phyloP scores from a whole-genome alignment of 139 green algal genomes.

The Closterium sp. region DNA sequence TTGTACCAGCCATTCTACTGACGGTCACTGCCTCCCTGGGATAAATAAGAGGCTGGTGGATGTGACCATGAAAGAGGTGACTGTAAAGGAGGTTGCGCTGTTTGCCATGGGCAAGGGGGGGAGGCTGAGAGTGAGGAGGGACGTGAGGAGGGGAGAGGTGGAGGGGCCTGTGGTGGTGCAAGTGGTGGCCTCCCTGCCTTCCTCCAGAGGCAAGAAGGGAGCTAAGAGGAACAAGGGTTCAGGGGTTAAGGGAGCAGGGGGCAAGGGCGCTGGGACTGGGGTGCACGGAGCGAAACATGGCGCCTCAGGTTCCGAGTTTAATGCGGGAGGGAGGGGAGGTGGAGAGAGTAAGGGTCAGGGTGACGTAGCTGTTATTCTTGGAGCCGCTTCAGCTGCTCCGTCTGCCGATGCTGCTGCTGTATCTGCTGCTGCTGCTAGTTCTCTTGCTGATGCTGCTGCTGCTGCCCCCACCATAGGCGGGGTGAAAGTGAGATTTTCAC shows the following conservation, averaged over 20 bases:
- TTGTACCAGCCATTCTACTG: too few species aligned
- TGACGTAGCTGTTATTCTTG: neutral
- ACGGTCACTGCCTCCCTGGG: too few species aligned
- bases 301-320: too few species aligned
- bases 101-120: neutral
- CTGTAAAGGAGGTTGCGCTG: neutral
- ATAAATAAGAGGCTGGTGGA: neutral
- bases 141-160: neutral
- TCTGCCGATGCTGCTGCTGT: too few species aligned
- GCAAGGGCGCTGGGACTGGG: neutral
- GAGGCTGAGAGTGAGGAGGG: neutral
- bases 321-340: neutral
- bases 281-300: neutral
- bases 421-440: too few species aligned
- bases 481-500: too few species aligned
- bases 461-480: too few species aligned
- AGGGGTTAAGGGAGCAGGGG: neutral
- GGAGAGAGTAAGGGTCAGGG: neutral
- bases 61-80: neutral
- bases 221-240: neutral
- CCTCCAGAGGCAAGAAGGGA: neutral
- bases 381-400: too few species aligned
- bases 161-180: neutral
- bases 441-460: neutral
- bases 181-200: neutral